Conservation (phyloP, 1,284 basidiomycete species). For the Takashimella koratensis region DNA sequence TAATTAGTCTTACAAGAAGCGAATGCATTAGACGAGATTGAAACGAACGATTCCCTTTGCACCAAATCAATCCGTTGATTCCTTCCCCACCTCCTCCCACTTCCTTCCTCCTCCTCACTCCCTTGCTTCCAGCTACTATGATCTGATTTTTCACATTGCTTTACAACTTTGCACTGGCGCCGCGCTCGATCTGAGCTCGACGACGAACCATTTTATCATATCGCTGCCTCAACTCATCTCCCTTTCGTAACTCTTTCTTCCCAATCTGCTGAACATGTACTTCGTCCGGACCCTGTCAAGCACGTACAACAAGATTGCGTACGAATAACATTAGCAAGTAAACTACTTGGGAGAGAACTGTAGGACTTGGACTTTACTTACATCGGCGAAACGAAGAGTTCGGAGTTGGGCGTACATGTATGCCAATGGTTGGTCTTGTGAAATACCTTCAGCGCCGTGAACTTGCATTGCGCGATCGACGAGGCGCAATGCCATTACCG, state of each 20-base stretch:
- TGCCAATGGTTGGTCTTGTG: slow-evolving; percentile 83
- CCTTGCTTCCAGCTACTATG: too few species aligned
- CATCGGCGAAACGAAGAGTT: slow-evolving; percentile 86
- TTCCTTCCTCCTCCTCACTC: too few species aligned
- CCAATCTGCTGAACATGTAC: slow-evolving; percentile 95
- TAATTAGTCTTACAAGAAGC: too few species aligned
- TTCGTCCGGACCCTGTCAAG: slow-evolving; percentile 75
- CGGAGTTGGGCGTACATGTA: slow-evolving; percentile 72
- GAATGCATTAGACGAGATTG: too few species aligned
- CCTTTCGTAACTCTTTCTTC: slow-evolving; percentile 61
- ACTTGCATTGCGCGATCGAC: slow-evolving; percentile 93
- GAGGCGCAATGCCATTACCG: slow-evolving; percentile 77
- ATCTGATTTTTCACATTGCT: too few species aligned
- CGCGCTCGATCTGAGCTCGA: too few species aligned
- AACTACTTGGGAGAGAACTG: background rate
- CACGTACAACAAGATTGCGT: background rate
- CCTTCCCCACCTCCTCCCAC: too few species aligned
- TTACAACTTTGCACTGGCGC: too few species aligned
- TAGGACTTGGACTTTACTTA: slow-evolving; percentile 50
- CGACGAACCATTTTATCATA: background rate
- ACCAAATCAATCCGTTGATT: too few species aligned
- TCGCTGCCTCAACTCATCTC: background rate
- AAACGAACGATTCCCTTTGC: too few species aligned
- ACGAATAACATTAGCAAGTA: slow-evolving; percentile 7
- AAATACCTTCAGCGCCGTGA: slow-evolving; percentile 91